Conservation (phyloP, 2,329 filamentous ascomycete genomes). For the Nemania sp. region DNA sequence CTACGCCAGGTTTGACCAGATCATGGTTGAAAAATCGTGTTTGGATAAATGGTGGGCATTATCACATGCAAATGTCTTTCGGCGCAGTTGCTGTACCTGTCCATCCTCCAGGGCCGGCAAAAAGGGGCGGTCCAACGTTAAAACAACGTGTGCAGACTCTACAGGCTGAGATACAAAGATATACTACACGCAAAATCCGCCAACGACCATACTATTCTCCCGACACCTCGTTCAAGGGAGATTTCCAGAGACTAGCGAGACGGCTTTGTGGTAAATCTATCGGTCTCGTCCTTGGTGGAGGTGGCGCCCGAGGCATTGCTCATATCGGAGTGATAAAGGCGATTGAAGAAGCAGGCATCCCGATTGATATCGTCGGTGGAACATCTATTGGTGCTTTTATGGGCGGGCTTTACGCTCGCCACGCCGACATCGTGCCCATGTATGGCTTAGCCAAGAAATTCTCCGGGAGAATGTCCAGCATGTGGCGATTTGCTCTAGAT, state of each 20-base stretch:
- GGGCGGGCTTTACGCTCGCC: conserved; percentile 90
- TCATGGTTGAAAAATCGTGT: conserved; percentile 90
- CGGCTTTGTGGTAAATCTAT: conserved; percentile 92
- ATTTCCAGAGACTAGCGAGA: conserved; percentile 91
- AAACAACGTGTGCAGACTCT: conserved; percentile 93
- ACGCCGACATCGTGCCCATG: conserved; percentile 96
- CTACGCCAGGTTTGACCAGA: conserved; percentile 78
- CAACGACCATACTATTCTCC: conserved; percentile 88
- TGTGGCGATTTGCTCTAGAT: conserved; percentile 97
- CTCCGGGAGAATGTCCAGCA: conserved; percentile 95
- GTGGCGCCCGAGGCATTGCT: conserved; percentile 87
- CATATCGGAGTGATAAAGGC: conserved; percentile 94
- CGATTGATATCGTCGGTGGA: conserved; percentile 91
- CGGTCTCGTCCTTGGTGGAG: conserved; percentile 89
- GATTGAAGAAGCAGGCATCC: conserved; percentile 93
- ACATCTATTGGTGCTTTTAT: conserved; percentile 97
- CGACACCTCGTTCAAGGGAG: conserved; percentile 91
- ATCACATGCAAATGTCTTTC: conserved; percentile 96
- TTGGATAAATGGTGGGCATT: conserved; percentile 98
- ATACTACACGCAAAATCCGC: conserved; percentile 89
- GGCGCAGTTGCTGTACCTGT: conserved; percentile 74
- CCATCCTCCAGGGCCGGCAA: conserved; percentile 63
- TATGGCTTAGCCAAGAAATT: conserved; percentile 98
- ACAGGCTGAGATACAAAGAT: conserved; percentile 97
- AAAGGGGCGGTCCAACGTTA: conserved; percentile 79